A percentile compares a stretch with the other conserved stretches of the same genome.
These are phyloP conservation scores for Trametes pubescens DNA, from an alignment of 1,284 basidiomycete genomes.

Conservation along the genomic window DNA sequence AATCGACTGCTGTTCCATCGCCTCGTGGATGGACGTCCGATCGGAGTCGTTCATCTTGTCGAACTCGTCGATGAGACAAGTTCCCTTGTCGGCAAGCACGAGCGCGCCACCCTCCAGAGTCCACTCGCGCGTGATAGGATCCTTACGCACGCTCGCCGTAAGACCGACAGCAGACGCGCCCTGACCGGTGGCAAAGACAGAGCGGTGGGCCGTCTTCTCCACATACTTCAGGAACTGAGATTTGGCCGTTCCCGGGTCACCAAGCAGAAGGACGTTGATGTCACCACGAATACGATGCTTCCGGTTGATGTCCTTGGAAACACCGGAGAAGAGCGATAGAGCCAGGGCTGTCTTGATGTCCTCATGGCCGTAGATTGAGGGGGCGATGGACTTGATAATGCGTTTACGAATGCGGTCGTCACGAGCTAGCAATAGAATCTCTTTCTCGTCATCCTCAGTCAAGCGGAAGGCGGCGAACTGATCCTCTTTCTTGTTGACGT, in stretches of 20 bases:
- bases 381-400: constrained; percentile 98
- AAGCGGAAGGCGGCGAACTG: constrained; percentile 95
- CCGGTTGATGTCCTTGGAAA: constrained; percentile 94
- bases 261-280: constrained; percentile 95
- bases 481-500: constrained; percentile 96
- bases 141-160: constrained; percentile 97
- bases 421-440: constrained; percentile 85
- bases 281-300: constrained; percentile 98
- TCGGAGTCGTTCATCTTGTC: constrained; percentile 99
- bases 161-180: constrained; percentile 98
- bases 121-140: constrained; percentile 98
- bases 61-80: constrained; percentile 98
- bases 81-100: constrained; percentile 98
- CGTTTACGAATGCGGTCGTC: constrained; percentile 97
- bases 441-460: constrained; percentile 95
- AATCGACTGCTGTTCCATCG: constrained; percentile 99
- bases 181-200: constrained; percentile 98
- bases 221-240: constrained; percentile 99
- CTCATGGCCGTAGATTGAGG: constrained; percentile 98
- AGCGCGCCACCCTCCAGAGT: constrained; percentile 98
- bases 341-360: constrained; percentile 99
- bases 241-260: constrained; percentile 98
- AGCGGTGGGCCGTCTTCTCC: constrained; percentile 97
- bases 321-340: constrained; percentile 93
- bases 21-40: constrained; percentile 98